These are phyloP conservation scores for Trypanosoma theileri DNA, from an alignment of 208 protist species.

Conservation along the genomic window DNA sequence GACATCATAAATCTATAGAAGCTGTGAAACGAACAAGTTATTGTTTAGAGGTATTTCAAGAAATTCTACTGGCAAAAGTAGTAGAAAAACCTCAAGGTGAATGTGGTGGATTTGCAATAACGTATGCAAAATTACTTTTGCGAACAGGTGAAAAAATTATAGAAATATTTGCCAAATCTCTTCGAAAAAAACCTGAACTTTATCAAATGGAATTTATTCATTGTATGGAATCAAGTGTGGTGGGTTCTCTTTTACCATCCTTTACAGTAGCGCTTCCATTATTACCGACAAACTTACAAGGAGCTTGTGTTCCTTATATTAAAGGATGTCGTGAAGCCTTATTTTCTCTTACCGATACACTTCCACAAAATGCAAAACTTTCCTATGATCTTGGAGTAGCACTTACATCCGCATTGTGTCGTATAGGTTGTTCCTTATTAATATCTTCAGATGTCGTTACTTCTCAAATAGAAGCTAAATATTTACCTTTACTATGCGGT, in stretches of 20 bases:
- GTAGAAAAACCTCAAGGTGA: constrained; percentile 30
- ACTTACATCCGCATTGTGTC: constrained; percentile 71
- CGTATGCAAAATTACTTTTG: constrained; percentile 74
- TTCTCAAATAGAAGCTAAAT: constrained; percentile 28
- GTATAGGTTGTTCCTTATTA: constrained; percentile 73
- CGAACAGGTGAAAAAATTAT: constrained; percentile 63
- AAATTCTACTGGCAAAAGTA: constrained; percentile 59
- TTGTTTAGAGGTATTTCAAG: constrained; percentile 81
- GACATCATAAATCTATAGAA: constrained; percentile 30
- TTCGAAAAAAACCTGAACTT: constrained; percentile 48
- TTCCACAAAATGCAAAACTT: constrained; percentile 30
- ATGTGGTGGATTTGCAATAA: constrained; percentile 31
- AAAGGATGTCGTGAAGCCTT: constrained; percentile 72
- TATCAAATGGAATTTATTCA: constrained; percentile 31
- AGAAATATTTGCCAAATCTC: constrained; percentile 44
- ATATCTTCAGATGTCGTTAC: constrained; percentile 31
- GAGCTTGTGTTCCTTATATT: constrained; percentile 42
- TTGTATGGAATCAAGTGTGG: constrained; percentile 62
- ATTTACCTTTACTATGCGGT: constrained; percentile 56
- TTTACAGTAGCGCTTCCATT: constrained; percentile 78
- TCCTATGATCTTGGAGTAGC: constrained; percentile 59
- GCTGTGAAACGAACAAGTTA: constrained; percentile 52
- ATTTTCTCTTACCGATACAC: constrained; percentile 44
- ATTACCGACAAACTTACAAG: constrained; percentile 57
- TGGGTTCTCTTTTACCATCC: constrained; percentile 76